phyloP scores from a whole-genome alignment of 2,329 filamentous ascomycete genomes.

The Sporothrix globosa region DNA sequence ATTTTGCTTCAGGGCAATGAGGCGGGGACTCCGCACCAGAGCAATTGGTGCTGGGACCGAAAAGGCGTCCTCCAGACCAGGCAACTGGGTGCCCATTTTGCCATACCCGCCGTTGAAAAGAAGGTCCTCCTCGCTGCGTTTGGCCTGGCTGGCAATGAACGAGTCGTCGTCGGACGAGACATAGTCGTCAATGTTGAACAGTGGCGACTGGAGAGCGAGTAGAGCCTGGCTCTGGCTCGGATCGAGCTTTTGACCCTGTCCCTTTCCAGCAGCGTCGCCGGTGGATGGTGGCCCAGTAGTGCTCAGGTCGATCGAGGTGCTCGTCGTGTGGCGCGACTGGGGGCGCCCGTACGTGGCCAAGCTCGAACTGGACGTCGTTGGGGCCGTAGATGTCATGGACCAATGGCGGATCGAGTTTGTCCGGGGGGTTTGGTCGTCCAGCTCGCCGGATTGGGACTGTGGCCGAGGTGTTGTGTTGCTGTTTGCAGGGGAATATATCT shows the following conservation, averaged over 20 bases:
- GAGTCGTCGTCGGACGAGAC: slow-evolving; percentile 47
- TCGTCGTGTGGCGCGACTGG: slow-evolving; percentile 35
- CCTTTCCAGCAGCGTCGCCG: slow-evolving; percentile 16
- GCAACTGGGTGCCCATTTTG: slow-evolving; percentile 43
- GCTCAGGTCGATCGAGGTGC: slow-evolving; percentile 36
- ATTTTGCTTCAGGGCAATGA: not conserved
- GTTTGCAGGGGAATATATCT: slow-evolving; percentile 14
- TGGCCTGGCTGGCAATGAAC: slow-evolving; percentile 36
- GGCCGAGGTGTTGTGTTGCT: slow-evolving; percentile 14
- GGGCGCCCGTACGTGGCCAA: slow-evolving; percentile 28
- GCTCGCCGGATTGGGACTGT: not conserved
- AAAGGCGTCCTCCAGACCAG: slow-evolving; percentile 41
- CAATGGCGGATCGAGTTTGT: slow-evolving; percentile 33
- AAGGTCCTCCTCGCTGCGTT: slow-evolving; percentile 45
- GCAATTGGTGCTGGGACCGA: slow-evolving; percentile 24
- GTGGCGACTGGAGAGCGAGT: slow-evolving; percentile 33
- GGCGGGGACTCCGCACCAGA: not conserved
- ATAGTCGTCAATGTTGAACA: slow-evolving; percentile 48
- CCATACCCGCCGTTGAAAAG: slow-evolving; percentile 47
- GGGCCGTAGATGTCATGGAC: slow-evolving; percentile 34
- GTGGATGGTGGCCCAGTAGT: slow-evolving; percentile 19
- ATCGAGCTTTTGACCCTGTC: not conserved
- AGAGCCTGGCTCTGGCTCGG: not conserved
- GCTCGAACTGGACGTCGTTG: slow-evolving; percentile 33
- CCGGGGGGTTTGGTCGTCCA: slow-evolving; percentile 21